Conservation (phyloP, 148 eudicot genomes). For the Diospyros lotus region DNA sequence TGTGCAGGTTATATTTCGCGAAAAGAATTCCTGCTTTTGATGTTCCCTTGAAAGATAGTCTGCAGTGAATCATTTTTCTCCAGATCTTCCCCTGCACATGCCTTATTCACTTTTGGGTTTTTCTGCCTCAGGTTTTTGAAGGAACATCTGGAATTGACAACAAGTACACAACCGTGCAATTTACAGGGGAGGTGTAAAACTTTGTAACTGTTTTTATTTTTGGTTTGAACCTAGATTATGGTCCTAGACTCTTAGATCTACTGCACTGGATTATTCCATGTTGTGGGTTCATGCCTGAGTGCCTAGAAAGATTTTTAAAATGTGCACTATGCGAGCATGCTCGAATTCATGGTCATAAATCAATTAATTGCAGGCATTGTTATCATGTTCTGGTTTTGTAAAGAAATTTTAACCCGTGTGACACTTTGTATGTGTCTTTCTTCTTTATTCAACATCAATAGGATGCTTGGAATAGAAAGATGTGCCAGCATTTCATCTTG, state of each 20-base stretch:
- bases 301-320: background rate
- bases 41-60: background rate
- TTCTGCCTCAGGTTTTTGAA: constrained; percentile 76
- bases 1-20: constrained; percentile 60
- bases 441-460: background rate
- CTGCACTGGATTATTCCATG: background rate
- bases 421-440: background rate
- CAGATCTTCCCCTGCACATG: background rate
- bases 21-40: background rate
- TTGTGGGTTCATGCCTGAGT: background rate
- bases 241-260: background rate
- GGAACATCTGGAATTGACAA: constrained; percentile 99
- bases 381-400: background rate
- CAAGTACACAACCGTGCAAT: constrained; percentile 94
- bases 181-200: constrained; percentile 84
- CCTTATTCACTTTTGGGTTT: background rate
- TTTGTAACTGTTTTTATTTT: background rate
- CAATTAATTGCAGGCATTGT: background rate
- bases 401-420: background rate
- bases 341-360: background rate
- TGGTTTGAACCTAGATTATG: background rate
- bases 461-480: background rate
- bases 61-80: background rate
- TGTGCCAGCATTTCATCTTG: background rate
- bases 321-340: background rate